These are phyloP conservation scores for Karstenula rhodostoma DNA, from an alignment of 2,329 filamentous ascomycete species.

Conservation along the genomic window DNA sequence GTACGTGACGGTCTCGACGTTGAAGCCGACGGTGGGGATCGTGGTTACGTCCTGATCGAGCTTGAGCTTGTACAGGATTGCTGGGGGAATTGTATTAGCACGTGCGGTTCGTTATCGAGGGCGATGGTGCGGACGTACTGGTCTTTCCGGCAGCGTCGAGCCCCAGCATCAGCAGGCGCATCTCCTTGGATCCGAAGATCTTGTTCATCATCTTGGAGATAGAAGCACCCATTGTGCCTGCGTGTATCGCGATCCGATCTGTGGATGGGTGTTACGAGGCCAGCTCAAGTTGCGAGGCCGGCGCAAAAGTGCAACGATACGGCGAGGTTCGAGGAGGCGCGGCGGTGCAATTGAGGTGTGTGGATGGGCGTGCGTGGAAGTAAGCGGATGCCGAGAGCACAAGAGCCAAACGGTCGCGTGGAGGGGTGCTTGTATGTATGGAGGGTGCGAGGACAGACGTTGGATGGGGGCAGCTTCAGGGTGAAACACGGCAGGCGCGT, in stretches of 20 bases:
- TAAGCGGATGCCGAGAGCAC: conserved; percentile 7
- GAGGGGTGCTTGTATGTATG: background rate
- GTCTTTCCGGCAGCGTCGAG: conserved; percentile 98
- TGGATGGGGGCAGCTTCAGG: conserved; percentile 19
- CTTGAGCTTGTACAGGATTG: conserved; percentile 99
- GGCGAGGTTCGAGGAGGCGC: background rate
- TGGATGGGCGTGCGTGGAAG: background rate
- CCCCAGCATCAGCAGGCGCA: conserved; percentile 97
- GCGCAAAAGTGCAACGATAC: background rate
- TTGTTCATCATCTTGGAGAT: conserved; percentile 97
- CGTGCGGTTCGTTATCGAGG: background rate
- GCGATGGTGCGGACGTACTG: conserved; percentile 57
- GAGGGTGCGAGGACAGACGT: conserved; percentile 4
- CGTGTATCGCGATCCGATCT: conserved; percentile 21
- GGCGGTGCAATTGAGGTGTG: background rate
- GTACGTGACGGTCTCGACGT: conserved; percentile 99
- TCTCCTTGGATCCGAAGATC: conserved; percentile 99
- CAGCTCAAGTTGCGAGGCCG: conserved; percentile 15
- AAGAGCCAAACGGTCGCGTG: conserved; percentile 9
- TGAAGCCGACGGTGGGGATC: conserved; percentile 99
- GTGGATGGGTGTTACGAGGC: conserved; percentile 12
- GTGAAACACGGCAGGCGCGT: conserved; percentile 30
- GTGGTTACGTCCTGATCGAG: conserved; percentile 99
- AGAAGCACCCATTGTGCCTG: conserved; percentile 81
- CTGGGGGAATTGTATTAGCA: conserved; percentile 42